A percentile compares a stretch with the other conserved stretches of the same genome.
These are phyloP conservation scores for Tilletia setariae DNA, from an alignment of 1,284 basidiomycete genomes.

Conservation along the genomic window DNA sequence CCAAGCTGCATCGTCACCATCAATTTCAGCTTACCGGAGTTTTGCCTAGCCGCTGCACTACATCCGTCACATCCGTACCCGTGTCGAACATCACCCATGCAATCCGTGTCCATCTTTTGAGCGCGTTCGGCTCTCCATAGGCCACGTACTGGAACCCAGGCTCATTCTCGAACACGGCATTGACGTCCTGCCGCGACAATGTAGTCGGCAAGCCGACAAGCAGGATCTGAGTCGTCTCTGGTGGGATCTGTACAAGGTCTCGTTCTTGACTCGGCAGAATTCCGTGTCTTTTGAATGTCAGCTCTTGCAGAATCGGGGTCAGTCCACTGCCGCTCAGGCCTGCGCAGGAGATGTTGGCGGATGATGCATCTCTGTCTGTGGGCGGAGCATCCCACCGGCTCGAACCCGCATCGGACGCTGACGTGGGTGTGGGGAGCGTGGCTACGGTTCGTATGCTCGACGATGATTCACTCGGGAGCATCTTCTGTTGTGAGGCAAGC, in stretches of 20 bases:
- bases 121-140: constrained; percentile 42
- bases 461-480: background rate
- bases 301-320: constrained; percentile 12
- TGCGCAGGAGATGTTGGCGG: constrained; percentile 16
- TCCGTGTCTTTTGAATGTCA: background rate
- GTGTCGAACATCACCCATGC: constrained; percentile 48
- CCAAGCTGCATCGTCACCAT: background rate
- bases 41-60: constrained; percentile 31
- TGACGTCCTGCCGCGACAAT: constrained; percentile 32
- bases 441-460: background rate
- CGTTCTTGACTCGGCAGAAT: constrained; percentile 7
- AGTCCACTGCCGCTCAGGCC: constrained; percentile 23
- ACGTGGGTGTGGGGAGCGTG: background rate
- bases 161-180: constrained; percentile 32
- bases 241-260: constrained; percentile 35
- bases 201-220: constrained; percentile 40
- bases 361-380: constrained; percentile 24
- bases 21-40: constrained; percentile 14
- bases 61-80: constrained; percentile 34
- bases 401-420: too few species aligned
- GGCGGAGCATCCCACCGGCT: too few species aligned
- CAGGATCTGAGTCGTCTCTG: constrained; percentile 39
- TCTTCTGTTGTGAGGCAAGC: constrained; percentile 20
- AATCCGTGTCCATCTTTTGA: constrained; percentile 38
- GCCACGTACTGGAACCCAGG: constrained; percentile 46